These are phyloP conservation scores for Plasmopara muralis DNA, from an alignment of 352 stramenopile species.

Conservation along the genomic window DNA sequence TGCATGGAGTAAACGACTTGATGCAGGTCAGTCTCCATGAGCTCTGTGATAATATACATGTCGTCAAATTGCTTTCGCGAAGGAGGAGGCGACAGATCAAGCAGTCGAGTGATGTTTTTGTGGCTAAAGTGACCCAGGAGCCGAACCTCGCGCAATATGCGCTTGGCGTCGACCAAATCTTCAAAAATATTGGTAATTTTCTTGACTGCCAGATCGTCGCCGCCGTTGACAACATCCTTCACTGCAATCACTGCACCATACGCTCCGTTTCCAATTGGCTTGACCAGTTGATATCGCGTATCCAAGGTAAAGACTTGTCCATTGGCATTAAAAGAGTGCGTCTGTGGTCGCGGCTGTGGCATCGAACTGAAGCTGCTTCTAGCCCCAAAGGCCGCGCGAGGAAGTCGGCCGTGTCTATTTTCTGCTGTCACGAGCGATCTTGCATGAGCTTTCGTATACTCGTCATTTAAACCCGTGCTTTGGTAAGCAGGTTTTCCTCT, in stretches of 20 bases:
- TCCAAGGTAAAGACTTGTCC: conserved; percentile 85
- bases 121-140: conserved; percentile 82
- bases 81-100: conserved; percentile 87
- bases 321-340: conserved; percentile 68
- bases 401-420: conserved; percentile 8
- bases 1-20: conserved; percentile 95
- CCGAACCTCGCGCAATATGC: conserved; percentile 93
- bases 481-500: conserved; percentile 12
- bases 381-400: conserved; percentile 22
- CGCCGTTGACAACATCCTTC: conserved; percentile 40
- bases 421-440: conserved; percentile 5
- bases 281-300: conserved; percentile 83
- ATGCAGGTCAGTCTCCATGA: conserved; percentile 97
- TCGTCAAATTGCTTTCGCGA: conserved; percentile 92
- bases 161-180: conserved; percentile 97
- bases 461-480: conserved; percentile 7
- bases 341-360: conserved; percentile 28
- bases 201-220: conserved; percentile 88
- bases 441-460: conserved; percentile 19
- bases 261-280: conserved; percentile 81
- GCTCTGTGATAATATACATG: conserved; percentile 94
- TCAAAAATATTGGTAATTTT: conserved; percentile 93
- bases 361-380: conserved; percentile 19
- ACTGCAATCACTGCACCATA: conserved; percentile 89
- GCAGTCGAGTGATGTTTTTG: conserved; percentile 91